phyloP scores from a whole-genome alignment of 2,329 filamentous ascomycete genomes.

The Fusarium ramigenum region DNA sequence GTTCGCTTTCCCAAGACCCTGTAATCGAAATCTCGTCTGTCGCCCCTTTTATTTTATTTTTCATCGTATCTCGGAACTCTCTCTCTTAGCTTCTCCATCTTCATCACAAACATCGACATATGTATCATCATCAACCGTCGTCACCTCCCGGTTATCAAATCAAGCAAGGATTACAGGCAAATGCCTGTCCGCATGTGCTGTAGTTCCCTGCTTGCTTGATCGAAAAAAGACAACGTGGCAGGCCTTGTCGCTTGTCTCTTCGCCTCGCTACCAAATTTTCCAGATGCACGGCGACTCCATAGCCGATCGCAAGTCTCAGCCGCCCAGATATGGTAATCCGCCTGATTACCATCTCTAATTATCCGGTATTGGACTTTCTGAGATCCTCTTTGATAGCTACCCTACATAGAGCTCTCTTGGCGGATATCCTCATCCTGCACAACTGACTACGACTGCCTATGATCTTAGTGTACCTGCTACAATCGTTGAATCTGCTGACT shows the following conservation, averaged over 20 bases:
- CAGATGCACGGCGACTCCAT: constrained; percentile 11
- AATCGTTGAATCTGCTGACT: constrained; percentile 40
- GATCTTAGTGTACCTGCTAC: constrained; percentile 3
- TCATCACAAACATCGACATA: constrained; percentile 13
- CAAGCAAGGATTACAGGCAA: constrained; percentile 20
- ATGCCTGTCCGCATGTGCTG: neutral
- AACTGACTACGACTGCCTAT: neutral
- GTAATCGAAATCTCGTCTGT: constrained; percentile 22
- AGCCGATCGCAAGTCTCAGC: constrained; percentile 26
- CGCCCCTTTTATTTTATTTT: constrained; percentile 16
- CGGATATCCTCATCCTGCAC: neutral
- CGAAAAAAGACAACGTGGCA: constrained; percentile 31
- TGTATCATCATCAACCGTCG: neutral
- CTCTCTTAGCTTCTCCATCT: neutral
- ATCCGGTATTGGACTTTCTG: constrained; percentile 32
- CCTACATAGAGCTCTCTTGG: neutral
- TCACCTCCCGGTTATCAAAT: constrained; percentile 24
- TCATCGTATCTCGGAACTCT: neutral
- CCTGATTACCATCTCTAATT: constrained; percentile 35
- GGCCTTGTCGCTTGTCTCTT: constrained; percentile 21
- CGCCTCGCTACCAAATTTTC: constrained; percentile 12
- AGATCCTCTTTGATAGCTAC: neutral
- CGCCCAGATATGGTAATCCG: neutral
- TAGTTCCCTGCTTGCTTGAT: constrained; percentile 18
- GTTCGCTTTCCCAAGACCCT: constrained; percentile 13